Percentiles rank a stretch among this genome's conserved stretches.
Evolutionary conservation across 768 basidiomycete species (phyloP).

Genomic region (Phlebiopsis gigantea): DNA sequence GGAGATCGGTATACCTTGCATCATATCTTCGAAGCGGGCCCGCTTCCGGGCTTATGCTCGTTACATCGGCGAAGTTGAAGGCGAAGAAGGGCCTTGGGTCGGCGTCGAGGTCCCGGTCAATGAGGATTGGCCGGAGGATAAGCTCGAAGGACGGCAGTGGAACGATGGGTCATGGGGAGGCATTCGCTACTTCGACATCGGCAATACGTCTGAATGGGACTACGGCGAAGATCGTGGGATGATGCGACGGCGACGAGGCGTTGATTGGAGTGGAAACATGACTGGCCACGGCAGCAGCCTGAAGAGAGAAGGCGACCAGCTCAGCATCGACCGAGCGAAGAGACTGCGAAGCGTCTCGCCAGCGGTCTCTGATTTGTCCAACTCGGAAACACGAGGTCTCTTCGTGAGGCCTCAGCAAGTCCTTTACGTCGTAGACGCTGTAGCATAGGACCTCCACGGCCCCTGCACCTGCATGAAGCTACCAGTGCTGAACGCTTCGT

Average conservation of each 20-base stretch:
- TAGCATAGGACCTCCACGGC: conserved; percentile 38
- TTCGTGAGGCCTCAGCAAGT: conserved; percentile 87
- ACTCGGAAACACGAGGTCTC: conserved; percentile 62
- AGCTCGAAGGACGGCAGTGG: conserved; percentile 60
- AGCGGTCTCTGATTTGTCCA: conserved; percentile 51
- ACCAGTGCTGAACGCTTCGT: neutral
- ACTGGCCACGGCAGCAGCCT: conserved; percentile 31
- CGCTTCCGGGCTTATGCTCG: conserved; percentile 84
- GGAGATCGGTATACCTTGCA: conserved; percentile 86
- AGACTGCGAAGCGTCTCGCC: conserved; percentile 67
- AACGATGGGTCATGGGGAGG: conserved; percentile 83
- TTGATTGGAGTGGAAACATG: conserved; percentile 24
- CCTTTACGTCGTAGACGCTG: conserved; percentile 81
- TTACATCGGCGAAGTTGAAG: conserved; percentile 83
- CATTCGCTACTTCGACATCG: conserved; percentile 79
- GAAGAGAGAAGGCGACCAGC: conserved; percentile 57
- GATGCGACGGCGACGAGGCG: conserved; percentile 34
- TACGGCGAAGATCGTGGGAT: conserved; percentile 39
- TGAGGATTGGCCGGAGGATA: conserved; percentile 46
- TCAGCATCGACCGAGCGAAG: conserved; percentile 44
- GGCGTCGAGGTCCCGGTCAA: conserved; percentile 83
- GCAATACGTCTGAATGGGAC: conserved; percentile 58
- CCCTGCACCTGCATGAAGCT: neutral
- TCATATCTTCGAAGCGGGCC: conserved; percentile 77
- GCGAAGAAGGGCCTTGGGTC: conserved; percentile 82